These are phyloP conservation scores for Tetraselmis chui DNA, from an alignment of 139 green algal species.

Conservation along the genomic window DNA sequence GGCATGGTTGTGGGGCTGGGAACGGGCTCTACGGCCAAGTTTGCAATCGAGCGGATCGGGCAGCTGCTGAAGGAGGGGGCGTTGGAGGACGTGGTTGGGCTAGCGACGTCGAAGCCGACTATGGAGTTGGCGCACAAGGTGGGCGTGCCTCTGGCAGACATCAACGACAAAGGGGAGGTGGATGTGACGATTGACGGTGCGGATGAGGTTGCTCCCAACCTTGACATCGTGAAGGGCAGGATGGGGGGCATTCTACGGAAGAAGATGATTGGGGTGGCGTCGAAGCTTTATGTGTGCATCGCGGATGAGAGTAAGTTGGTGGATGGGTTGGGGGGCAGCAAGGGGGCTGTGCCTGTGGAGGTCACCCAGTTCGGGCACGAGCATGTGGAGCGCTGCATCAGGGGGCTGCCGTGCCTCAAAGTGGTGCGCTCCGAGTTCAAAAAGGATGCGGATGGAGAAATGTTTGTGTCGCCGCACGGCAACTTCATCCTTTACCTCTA, in stretches of 20 bases:
- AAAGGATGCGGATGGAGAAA: constrained; percentile 25
- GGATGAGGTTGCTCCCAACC: constrained; percentile 92
- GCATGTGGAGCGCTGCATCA: constrained; percentile 67
- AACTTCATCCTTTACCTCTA: constrained; percentile 99
- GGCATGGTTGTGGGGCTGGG: constrained; percentile 74
- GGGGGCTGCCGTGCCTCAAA: neutral
- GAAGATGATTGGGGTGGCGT: constrained; percentile 98
- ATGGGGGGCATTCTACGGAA: constrained; percentile 94
- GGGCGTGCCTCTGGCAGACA: constrained; percentile 91
- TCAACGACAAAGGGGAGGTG: constrained; percentile 92
- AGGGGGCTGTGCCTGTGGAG: constrained; percentile 95
- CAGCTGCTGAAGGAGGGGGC: constrained; percentile 81
- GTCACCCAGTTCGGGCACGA: constrained; percentile 97
- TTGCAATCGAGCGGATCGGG: constrained; percentile 94
- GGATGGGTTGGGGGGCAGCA: constrained; percentile 73
- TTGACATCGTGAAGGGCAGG: constrained; percentile 97
- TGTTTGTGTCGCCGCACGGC: constrained; percentile 96
- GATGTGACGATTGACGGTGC: constrained; percentile 97
- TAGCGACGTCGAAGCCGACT: constrained; percentile 90
- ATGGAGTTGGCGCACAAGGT: constrained; percentile 82
- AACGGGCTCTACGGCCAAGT: constrained; percentile 97
- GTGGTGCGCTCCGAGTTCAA: neutral
- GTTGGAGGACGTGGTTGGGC: constrained; percentile 91
- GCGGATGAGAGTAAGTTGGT: constrained; percentile 98
- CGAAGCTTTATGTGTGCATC: constrained; percentile 96